These are phyloP conservation scores for Macrophomina tecta DNA, from an alignment of 2,329 filamentous ascomycete genomes.

Conservation along the genomic window DNA sequence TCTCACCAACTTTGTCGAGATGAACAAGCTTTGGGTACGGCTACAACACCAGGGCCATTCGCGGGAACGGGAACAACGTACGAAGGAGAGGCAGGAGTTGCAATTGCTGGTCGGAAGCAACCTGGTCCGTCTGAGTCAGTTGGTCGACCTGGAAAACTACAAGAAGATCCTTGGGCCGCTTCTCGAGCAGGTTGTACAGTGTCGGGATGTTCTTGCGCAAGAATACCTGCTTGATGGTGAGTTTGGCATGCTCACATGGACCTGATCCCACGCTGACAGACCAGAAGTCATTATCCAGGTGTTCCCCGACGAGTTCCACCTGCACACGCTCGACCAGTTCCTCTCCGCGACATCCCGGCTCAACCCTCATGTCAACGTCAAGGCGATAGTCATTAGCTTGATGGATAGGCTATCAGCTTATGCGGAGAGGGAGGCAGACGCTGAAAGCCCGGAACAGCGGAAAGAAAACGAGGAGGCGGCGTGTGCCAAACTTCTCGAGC, in stretches of 20 bases:
- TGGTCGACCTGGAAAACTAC: slow-evolving; percentile 94
- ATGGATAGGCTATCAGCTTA: slow-evolving; percentile 97
- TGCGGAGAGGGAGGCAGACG: slow-evolving; percentile 84
- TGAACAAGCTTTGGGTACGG: slow-evolving; percentile 99
- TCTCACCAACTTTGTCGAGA: slow-evolving; percentile 98
- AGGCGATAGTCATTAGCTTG: slow-evolving; percentile 94
- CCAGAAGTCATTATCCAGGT: slow-evolving; percentile 91
- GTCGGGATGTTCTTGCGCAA: slow-evolving; percentile 93
- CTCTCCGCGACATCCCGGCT: slow-evolving; percentile 89
- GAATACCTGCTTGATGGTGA: slow-evolving; percentile 89
- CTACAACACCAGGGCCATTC: slow-evolving; percentile 98
- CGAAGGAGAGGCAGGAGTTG: slow-evolving; percentile 91
- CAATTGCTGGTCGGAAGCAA: slow-evolving; percentile 97
- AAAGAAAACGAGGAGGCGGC: slow-evolving; percentile 85
- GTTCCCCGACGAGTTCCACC: slow-evolving; percentile 97
- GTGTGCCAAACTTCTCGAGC: slow-evolving; percentile 76
- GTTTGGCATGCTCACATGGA: slow-evolving; percentile 12
- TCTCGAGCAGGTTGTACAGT: slow-evolving; percentile 96
- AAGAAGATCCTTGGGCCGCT: slow-evolving; percentile 89
- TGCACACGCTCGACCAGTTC: slow-evolving; percentile 95
- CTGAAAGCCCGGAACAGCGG: slow-evolving; percentile 72
- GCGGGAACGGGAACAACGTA: slow-evolving; percentile 88
- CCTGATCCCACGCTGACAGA: slow-evolving; percentile 35
- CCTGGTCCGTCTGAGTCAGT: slow-evolving; percentile 89
- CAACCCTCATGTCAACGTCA: slow-evolving; percentile 96